These are phyloP conservation scores for Ustilago loliicola DNA, from an alignment of 1,284 basidiomycete genomes.

Conservation along the genomic window DNA sequence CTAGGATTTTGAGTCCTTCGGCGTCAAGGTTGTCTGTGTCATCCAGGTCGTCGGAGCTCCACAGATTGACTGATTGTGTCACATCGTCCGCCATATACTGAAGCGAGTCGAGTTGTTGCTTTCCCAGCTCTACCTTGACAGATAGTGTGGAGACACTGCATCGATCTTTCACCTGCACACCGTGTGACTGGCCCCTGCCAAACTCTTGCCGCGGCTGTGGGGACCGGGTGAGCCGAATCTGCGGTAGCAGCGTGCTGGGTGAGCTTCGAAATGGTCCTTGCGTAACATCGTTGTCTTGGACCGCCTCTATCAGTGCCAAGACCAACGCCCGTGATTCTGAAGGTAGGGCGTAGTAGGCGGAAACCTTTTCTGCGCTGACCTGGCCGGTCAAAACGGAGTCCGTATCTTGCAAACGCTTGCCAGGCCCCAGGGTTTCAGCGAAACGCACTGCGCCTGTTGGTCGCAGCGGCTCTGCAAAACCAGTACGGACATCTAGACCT, in stretches of 20 bases:
- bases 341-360: constrained; percentile 32
- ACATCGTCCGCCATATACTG: constrained; percentile 62
- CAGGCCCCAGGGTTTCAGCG: constrained; percentile 4
- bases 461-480: constrained; percentile 13
- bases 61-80: constrained; percentile 44
- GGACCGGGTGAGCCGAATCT: constrained; percentile 14
- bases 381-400: constrained; percentile 18
- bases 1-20: constrained; percentile 55
- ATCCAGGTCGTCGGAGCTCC: constrained; percentile 28
- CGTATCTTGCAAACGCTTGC: background rate
- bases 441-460: constrained; percentile 23
- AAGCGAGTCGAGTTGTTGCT: constrained; percentile 53
- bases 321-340: constrained; percentile 28
- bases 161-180: constrained; percentile 21
- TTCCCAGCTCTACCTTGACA: constrained; percentile 41
- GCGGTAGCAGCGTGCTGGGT: constrained; percentile 11
- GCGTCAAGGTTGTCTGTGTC: constrained; percentile 33
- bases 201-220: background rate
- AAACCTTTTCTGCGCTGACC: constrained; percentile 27
- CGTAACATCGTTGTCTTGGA: constrained; percentile 6
- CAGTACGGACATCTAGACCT: constrained; percentile 20
- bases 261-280: constrained; percentile 10
- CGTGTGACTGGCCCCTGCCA: background rate
- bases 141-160: constrained; percentile 40
- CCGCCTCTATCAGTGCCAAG: constrained; percentile 31